phyloP scores from a whole-genome alignment of 2,329 filamentous ascomycete genomes.

The Diplocarpon rosae region DNA sequence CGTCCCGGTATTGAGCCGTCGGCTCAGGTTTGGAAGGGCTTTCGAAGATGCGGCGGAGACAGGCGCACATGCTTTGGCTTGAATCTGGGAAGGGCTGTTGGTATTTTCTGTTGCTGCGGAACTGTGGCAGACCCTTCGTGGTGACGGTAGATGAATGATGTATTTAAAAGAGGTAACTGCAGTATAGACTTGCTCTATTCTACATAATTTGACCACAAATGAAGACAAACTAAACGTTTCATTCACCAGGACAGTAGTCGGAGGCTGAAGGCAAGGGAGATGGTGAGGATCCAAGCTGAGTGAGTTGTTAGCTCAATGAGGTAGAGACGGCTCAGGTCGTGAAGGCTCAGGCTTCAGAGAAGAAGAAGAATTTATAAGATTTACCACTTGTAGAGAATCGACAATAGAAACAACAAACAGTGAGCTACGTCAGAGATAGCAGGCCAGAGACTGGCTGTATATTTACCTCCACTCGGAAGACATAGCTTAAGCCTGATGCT shows the following conservation, averaged over 20 bases:
- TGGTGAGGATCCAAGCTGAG: too few species aligned
- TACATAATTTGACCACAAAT: neutral
- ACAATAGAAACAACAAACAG: neutral
- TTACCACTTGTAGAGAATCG: neutral
- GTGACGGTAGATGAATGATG: neutral
- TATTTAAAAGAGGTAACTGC: too few species aligned
- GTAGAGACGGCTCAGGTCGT: neutral
- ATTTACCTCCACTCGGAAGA: neutral
- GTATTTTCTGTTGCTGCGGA: neutral
- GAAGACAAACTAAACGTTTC: too few species aligned
- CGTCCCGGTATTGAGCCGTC: slow-evolving; percentile 5
- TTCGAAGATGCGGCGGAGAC: slow-evolving; percentile 6
- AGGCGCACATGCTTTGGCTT: slow-evolving; percentile 5
- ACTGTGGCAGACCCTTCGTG: neutral
- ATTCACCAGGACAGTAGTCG: too few species aligned
- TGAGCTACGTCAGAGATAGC: neutral
- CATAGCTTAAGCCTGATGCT: neutral
- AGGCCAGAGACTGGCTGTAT: neutral
- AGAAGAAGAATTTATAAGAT: neutral
- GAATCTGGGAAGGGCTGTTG: neutral
- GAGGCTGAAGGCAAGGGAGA: too few species aligned
- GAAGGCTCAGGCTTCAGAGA: neutral
- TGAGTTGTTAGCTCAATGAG: neutral
- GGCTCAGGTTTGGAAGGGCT: slow-evolving; percentile 4
- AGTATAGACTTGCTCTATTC: too few species aligned